Evolutionary conservation across 306 rosid species (phyloP), one percentile per base, ranked within the genome.

Genomic region (Spatholobus suberectus): DNA sequence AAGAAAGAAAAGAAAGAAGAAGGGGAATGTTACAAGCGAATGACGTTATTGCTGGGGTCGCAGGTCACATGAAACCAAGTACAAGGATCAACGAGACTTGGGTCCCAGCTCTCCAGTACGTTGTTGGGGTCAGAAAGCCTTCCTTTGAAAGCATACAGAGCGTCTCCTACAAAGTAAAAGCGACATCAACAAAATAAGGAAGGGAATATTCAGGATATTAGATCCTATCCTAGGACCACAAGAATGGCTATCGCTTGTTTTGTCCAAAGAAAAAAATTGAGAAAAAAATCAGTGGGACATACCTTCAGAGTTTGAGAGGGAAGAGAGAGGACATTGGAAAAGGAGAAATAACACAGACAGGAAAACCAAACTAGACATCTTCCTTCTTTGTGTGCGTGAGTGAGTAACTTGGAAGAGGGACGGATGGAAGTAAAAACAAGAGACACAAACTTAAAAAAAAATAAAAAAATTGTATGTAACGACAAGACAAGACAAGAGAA

Each of bases 61-160:
- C 97, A 93, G 62, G 87, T 75, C 76, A 93, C 88, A 79, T 93
- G 62, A 15, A 75, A 52, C 52, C 59, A 96, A 61, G 97, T 94
- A 89, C 99, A 96, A 14, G 99, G 96, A 91, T 94, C 88, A 75
- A 91, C 97, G 77, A 94, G 86, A 12, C 95, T 89, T 20, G 99
- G 97, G 91, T 96, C 99, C 99, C 99, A 96, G 81, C 97, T 94
- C 82, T 91, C 95, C 6, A 96, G 83, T 44, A 88, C 89, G 65
- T 92, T 91, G 79, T 88, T 87, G 70, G 94, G 92, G 82, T 92
- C 97, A 58, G 81, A 71, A 24, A 95, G 76, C 35, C 89, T 86
- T 68, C 77, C 88, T 87, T 90, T 93, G 54, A 92, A 68, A 79
- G 90, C 96, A 89, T 86, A 88, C 67, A 95, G 85, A 79, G 96